phyloP scores from a whole-genome alignment of 495 filamentous ascomycete genomes.

The Aspergillus olivimuriae region DNA sequence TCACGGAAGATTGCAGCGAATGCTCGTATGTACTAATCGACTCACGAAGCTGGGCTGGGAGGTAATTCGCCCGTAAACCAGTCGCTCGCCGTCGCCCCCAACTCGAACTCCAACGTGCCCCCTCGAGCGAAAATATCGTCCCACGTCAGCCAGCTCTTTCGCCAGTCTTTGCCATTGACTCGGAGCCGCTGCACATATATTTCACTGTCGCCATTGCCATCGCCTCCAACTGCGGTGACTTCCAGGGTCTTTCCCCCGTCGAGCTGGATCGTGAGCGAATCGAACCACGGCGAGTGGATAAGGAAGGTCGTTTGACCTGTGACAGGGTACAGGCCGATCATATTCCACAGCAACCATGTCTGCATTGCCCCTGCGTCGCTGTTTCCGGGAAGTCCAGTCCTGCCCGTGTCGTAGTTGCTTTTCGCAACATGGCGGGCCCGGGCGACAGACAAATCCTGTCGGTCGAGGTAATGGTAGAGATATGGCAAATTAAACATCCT shows the following conservation, averaged over 20 bases:
- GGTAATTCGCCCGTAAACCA: slow-evolving; percentile 47
- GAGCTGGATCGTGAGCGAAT: slow-evolving; percentile 42
- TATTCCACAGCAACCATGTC: slow-evolving; percentile 55
- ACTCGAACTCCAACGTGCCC: slow-evolving; percentile 48
- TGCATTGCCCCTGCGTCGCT: slow-evolving; percentile 56
- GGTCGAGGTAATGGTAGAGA: slow-evolving; percentile 61
- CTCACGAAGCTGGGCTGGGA: slow-evolving; percentile 44
- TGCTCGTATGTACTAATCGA: too few relatives aligned
- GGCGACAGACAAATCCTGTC: slow-evolving; percentile 47
- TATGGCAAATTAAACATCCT: slow-evolving; percentile 62
- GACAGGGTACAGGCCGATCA: slow-evolving; percentile 54
- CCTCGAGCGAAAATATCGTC: slow-evolving; percentile 49
- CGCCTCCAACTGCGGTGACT: slow-evolving; percentile 39
- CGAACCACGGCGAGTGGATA: slow-evolving; percentile 51
- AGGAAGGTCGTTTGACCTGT: slow-evolving; percentile 51
- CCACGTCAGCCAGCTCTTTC: slow-evolving; percentile 48
- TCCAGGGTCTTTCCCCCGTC: slow-evolving; percentile 37
- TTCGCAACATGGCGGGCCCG: slow-evolving; percentile 34
- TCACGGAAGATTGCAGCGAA: too few relatives aligned
- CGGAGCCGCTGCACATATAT: slow-evolving; percentile 44
- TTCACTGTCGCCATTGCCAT: slow-evolving; percentile 30
- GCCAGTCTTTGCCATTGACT: slow-evolving; percentile 45
- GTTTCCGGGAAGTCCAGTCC: slow-evolving; percentile 48
- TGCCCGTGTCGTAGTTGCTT: slow-evolving; percentile 28
- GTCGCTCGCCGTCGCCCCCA: slow-evolving; percentile 35